Conservation (phyloP, 371 early-diverging fungal species). For the Mucor ambiguus region DNA sequence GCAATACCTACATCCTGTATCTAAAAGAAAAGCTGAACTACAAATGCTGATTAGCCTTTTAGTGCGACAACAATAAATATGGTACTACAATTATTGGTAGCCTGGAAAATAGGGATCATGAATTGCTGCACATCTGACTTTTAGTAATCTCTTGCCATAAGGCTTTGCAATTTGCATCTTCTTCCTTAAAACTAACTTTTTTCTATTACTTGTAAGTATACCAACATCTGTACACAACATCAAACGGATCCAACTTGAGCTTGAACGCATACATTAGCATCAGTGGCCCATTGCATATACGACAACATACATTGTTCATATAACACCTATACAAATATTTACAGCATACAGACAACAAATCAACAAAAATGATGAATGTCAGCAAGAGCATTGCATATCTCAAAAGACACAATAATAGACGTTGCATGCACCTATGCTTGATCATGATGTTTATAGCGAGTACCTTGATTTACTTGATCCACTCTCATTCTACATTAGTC, state of each 20-base stretch:
- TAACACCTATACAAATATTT: background rate
- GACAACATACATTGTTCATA: background rate
- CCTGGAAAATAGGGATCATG: background rate
- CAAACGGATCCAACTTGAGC: background rate
- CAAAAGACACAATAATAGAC: background rate
- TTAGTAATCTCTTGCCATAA: background rate
- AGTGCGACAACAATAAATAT: background rate
- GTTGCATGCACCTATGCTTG: background rate
- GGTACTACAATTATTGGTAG: background rate
- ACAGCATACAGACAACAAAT: background rate
- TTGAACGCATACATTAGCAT: background rate
- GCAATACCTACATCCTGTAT: no score
- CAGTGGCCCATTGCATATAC: background rate
- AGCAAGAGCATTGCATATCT: background rate
- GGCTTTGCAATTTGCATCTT: background rate
- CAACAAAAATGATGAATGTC: background rate
- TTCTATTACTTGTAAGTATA: background rate
- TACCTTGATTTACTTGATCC: slow-evolving; percentile 2
- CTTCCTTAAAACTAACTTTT: background rate
- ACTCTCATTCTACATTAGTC: slow-evolving; percentile 13
- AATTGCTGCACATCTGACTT: background rate
- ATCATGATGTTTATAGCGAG: background rate
- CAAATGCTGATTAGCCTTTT: no score
- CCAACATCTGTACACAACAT: background rate
- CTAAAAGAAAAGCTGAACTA: no score